phyloP scores from a whole-genome alignment of 73 alveolate genomes.

The Tetrahymena thermophila region DNA sequence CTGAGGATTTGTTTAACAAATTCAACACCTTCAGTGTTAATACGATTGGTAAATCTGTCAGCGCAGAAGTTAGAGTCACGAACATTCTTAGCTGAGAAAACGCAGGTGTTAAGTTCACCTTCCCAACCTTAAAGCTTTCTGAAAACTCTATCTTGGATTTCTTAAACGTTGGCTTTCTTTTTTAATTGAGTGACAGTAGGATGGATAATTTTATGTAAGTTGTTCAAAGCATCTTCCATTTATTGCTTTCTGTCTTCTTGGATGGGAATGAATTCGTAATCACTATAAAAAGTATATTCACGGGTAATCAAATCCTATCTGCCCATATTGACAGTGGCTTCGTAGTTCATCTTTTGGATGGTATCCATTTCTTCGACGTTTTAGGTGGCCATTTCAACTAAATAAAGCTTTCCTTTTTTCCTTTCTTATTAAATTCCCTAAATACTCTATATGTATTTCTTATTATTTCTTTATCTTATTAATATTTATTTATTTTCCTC shows the following conservation, averaged over 20 bases:
- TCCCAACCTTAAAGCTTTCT: slow-evolving; percentile 3
- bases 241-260: neutral
- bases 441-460: neutral
- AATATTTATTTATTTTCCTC: neutral
- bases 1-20: neutral
- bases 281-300: neutral
- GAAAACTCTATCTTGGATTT: neutral
- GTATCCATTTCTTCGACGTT: neutral
- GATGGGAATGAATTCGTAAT: neutral
- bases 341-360: neutral
- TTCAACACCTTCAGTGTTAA: neutral
- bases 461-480: neutral
- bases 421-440: neutral
- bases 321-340: neutral
- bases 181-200: slow-evolving; percentile 2
- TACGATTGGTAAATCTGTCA: neutral
- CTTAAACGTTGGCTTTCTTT: neutral
- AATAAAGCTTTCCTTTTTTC: neutral
- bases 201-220: neutral
- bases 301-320: neutral
- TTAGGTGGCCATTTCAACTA: neutral
- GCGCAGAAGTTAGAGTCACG: neutral
- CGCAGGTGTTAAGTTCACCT: neutral
- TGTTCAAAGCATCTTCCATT: neutral
- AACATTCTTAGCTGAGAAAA: neutral